Base-by-base conservation (phyloP, 1,284 basidiomycete genomes). In the Lignosus rhinocerotis region DNA sequence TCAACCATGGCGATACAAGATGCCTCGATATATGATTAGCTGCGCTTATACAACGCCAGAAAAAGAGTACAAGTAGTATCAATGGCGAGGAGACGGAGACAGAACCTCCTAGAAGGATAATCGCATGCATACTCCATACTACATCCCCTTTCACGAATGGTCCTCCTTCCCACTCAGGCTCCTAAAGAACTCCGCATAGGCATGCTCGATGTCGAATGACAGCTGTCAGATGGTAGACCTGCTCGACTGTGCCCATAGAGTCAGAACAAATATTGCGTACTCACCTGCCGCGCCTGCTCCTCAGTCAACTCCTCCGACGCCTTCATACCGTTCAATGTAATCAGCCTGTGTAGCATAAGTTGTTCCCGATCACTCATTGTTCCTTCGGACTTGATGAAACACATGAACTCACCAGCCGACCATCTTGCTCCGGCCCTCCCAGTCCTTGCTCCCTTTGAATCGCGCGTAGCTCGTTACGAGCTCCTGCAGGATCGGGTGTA, bases 251-350 rank as follows among this genome's bases (percentile, higher is more conserved):
- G 11, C 36, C 0, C 4, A 41, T 16, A 8, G 1, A 25, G 12
- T 6, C 17, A 30, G 16, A 17, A 8, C 46, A 14, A 11, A 5
- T 33, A 16, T 7, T 12, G 10, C 25, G 14, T 12, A 45, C 56
- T 53, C 58, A 92, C 94, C 82, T 98, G 95, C 58, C 97, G 80
- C 1, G 93, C 91, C 70, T 99, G 95, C 65, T 98, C 96, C 59
- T 99, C 96, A 0, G 92, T 90, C 52, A 99, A 90, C 75, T 98
- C 95, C 68, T 98, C 96, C 31, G 93, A 94, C 6, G 94, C 97
- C 71, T 94, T 94, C 94, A 98, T 97, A 1, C 89, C 90, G 67
- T 99, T 99, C 42, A 99, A 82, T 5, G 92, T 93, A 68, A 99
- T 99, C 42, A 98, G 81, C 95, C 94, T 96, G 63, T 3, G 49